Evolutionary conservation across 257 asterid genomes (phyloP), one percentile per base, ranked within the genome.

Genomic region (Haberlea rhodopensis): DNA sequence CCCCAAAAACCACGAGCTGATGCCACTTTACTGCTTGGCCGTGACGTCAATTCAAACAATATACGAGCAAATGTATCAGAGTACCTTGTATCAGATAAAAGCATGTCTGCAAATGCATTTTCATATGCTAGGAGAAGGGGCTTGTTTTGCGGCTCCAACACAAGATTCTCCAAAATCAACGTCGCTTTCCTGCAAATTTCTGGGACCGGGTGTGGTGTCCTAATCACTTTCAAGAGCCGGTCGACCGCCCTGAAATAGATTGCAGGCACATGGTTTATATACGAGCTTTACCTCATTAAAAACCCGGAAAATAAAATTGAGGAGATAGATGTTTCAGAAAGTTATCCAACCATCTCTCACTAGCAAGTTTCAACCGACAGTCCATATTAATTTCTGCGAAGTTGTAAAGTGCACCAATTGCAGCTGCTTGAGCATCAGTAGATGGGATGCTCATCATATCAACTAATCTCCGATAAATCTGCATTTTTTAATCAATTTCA

Each of bases 61-160:
- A 94, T 90, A 81, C 97, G 79, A 43, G 97, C 85, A 71, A 94
- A 94, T 5, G 87, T 81, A 61, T 89, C 99, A 0, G 97, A 87
- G 28, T 87, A 81, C 81, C 80, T 85, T 23, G 95, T 65, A 5
- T 87, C 99, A 0, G 88, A 66, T 76, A 94, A 90, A 66, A 94
- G 91, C 86, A 94, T 85, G 40, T 94, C 99, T 1, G 96, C 96
- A 37, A 94, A 94, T 27, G 95, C 94, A 49, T 89, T 87, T 63
- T 94, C 97, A 62, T 84, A 85, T 0, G 83, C 88, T 4, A 87
- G 79, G 66, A 94, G 87, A 53, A 71, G 67, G 24, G 94, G 88
- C 74, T 90, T 87, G 85, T 90, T 89, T 79, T 94, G 99, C n/a
- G 99, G 99, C 86, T 94, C 99, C 65, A 92, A 69, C 22, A 85